Base-by-base conservation (phyloP, 2,329 filamentous ascomycete genomes). In the Penicillium sp. region DNA sequence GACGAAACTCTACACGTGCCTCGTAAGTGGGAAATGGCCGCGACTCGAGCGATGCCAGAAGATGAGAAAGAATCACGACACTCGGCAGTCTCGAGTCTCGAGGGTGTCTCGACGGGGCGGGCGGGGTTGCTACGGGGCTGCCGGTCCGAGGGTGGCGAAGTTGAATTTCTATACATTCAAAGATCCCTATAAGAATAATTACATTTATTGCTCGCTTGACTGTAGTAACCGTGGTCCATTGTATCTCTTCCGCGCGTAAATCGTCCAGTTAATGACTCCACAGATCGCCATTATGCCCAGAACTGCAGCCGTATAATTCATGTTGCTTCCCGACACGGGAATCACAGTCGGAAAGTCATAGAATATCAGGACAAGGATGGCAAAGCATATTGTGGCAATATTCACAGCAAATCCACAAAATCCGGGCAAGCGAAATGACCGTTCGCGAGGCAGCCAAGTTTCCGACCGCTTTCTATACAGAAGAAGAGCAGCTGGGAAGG, bases 281-380 rank as follows among this genome's bases (percentile, higher is more conserved):
- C 45, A 51, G 13, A 51, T 33, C 10, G 43, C 42, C 43, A 51
- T 51, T 13, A 46, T 36, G 10, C 26, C 49, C 6, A 51, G 36
- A 9, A 51, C 49, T 5, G 43, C 49, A 4, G 34, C 40, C 3
- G 49, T 51, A 36, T 51, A 51, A 46, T 41, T 51, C 49, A 51
- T 51, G 18, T 24, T 51, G 18, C 27, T 46, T 7, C 49, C 43
- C 6, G 32, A 46, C 5, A 51, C 49, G 1, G 49, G 43, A 4
- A 51, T 20, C 1, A 17, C 17, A 1, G 42, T 46, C 3, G 43
- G 49, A n/a, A 51, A 51, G 27, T 46, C 29, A 26, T 46, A 51
- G 26, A 51, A 51, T 12, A 51, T 34, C 36, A 46, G 20, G 7
- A 51, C 43, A 18, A 46, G 7, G 2, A 51, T 26, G 7, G 49